Conservation (phyloP, 768 basidiomycete genomes). For the Naganishia antarctica region DNA sequence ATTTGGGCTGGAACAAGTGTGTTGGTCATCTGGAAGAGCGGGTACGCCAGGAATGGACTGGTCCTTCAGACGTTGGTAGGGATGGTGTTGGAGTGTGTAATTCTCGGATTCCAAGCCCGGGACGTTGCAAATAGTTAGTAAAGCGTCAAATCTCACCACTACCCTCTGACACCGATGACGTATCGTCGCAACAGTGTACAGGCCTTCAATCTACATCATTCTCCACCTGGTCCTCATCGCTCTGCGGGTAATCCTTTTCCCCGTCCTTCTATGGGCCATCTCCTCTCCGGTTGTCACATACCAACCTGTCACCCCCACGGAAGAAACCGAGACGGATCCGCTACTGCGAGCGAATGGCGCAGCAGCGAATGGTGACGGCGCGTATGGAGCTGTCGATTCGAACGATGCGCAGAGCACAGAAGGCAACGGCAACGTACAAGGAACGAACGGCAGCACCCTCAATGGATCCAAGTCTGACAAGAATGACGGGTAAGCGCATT, state of each 20-base stretch:
- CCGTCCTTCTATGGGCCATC: constrained; percentile 55
- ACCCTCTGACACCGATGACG: background rate
- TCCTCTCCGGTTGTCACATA: constrained; percentile 64
- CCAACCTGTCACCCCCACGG: constrained; percentile 44
- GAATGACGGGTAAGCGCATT: constrained; percentile 7
- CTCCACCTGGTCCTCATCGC: constrained; percentile 52
- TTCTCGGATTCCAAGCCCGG: constrained; percentile 35
- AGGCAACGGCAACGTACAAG: too few species aligned
- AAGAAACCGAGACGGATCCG: constrained; percentile 50
- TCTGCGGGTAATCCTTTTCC: constrained; percentile 36
- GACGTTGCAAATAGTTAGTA: constrained; percentile 35
- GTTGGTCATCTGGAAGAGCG: constrained; percentile 34
- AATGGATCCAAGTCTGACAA: background rate
- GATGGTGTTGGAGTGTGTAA: constrained; percentile 32
- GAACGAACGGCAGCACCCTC: constrained; percentile 2
- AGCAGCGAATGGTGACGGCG: constrained; percentile 53
- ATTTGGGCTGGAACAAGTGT: constrained; percentile 35
- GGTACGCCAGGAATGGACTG: constrained; percentile 36
- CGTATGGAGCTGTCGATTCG: constrained; percentile 56
- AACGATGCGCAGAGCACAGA: constrained; percentile 38
- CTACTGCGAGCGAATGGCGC: constrained; percentile 56
- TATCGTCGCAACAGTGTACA: constrained; percentile 24
- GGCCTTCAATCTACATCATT: constrained; percentile 40
- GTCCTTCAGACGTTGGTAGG: constrained; percentile 31
- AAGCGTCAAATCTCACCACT: background rate